phyloP scores from a whole-genome alignment of 2,329 filamentous ascomycete genomes.

The Colletotrichum sp. region DNA sequence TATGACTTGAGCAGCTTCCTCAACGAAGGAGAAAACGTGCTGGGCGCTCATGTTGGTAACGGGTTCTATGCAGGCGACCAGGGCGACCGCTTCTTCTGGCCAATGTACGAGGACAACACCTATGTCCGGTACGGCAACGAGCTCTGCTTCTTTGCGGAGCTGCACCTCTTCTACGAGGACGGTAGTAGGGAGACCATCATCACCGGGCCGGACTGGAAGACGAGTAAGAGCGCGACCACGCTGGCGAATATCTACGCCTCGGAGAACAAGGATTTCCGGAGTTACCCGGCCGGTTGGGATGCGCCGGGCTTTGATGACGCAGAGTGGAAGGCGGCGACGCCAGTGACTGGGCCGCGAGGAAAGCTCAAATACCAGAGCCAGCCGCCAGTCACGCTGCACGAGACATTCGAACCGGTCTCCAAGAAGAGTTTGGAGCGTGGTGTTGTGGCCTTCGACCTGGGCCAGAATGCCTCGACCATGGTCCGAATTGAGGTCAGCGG shows the following conservation, averaged over 20 bases:
- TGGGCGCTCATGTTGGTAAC: conserved; percentile 46
- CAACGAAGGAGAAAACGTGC: conserved; percentile 35
- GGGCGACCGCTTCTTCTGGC: conserved; percentile 47
- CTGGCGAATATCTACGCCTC: conserved; percentile 46
- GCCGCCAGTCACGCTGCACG: conserved; percentile 40
- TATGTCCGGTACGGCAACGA: conserved; percentile 43
- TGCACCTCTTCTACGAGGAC: conserved; percentile 41
- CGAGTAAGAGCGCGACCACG: conserved; percentile 41
- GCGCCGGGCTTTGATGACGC: conserved; percentile 25
- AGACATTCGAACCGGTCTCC: conserved; percentile 35
- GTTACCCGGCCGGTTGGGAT: conserved; percentile 40
- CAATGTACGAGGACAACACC: conserved; percentile 46
- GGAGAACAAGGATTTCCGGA: conserved; percentile 39
- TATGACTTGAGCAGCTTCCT: conserved; percentile 45
- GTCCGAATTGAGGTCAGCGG: conserved; percentile 25
- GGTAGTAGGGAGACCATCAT: conserved; percentile 38
- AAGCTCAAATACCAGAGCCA: conserved; percentile 44
- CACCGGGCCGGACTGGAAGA: conserved; percentile 41
- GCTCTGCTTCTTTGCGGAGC: conserved; percentile 43
- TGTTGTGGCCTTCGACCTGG: conserved; percentile 25
- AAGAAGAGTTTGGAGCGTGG: conserved; percentile 21
- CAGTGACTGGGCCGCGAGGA: conserved; percentile 42
- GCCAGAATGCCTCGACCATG: conserved; percentile 30
- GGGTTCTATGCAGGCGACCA: conserved; percentile 51
- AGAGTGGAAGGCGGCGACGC: conserved; percentile 37